Evolutionary conservation across 306 rosid genomes (phyloP), one percentile per base, ranked within the genome.

Genomic region (Leucaena leucocephala): DNA sequence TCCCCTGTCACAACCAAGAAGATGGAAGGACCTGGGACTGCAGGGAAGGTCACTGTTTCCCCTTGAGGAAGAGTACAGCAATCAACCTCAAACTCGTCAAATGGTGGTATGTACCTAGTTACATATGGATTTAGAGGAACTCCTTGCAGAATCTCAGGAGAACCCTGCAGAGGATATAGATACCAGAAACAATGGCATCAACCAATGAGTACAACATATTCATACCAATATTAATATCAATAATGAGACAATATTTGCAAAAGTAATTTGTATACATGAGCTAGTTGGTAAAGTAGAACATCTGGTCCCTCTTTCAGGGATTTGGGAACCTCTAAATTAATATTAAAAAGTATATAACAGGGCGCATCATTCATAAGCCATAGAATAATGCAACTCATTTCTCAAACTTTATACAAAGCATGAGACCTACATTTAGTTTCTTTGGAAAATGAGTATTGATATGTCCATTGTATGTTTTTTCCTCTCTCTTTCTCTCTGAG

Each of bases 11-110:
- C 82, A 82, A 91, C 88, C 76, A 94, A 49, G 61, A 88, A 91
- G 71, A 94, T 85, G 34, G 98, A 92, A 58, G 98, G 97, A 57
- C 98, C 98, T 11, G 87, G 91, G 43, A 87, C 83, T n/a, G 91
- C 86, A 8, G 93, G 91, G 69, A 94, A 89, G 67, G 68, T 83
- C 33, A 84, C 85, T 19, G 81, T 86, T 83, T 82, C 87, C 38
- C 86, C 88, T 39, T 64, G 75, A 34, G 95, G 98, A 58, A 94
- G 93, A 66, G 78, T 68, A 49, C 98, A 92, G 0, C 81, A 70
- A 55, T 94, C 98, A 2, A 92, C 89, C 87, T 94, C 98, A 36
- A 94, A 94, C 84, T 94, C 98, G 15, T 94, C 94, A 4, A 92
- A 92, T 9, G 98, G 98, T 0, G 98, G 97, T 63, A 70, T 75